These are phyloP conservation scores for Ceratocystis cacaofunesta DNA, from an alignment of 2,329 filamentous ascomycete species.

Conservation along the genomic window DNA sequence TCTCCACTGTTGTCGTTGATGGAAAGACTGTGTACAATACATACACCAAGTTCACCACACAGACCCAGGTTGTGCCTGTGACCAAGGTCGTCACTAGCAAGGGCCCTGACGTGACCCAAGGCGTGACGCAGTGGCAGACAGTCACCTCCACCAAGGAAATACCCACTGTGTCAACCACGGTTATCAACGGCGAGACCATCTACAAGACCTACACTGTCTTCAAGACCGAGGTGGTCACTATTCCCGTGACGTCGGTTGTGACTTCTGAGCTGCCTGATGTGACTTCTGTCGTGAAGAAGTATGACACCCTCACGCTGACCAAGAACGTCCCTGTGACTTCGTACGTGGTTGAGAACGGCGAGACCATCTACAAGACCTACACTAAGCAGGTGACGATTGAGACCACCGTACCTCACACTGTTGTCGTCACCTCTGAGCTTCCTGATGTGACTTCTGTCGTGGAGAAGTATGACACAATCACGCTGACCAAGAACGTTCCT, in stretches of 20 bases:
- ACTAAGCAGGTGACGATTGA: background rate
- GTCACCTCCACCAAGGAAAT: conserved; percentile 7
- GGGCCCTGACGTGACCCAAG: conserved; percentile 8
- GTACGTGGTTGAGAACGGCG: background rate
- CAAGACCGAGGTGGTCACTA: conserved; percentile 3
- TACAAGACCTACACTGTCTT: background rate
- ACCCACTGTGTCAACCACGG: conserved; percentile 1
- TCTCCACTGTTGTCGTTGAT: background rate
- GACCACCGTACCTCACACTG: background rate
- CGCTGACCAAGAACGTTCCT: background rate
- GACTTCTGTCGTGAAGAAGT: background rate
- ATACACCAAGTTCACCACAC: conserved; percentile 1
- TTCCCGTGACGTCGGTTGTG: background rate
- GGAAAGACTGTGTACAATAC: background rate
- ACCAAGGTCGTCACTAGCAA: conserved; percentile 5
- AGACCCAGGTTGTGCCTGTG: background rate
- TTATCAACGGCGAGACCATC: conserved; percentile 13
- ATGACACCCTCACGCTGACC: background rate
- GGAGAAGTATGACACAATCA: background rate
- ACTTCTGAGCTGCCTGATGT: conserved; percentile 5
- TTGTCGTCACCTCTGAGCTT: conserved; percentile 5
- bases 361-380: conserved; percentile 11
- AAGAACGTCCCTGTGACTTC: background rate
- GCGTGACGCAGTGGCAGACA: conserved; percentile 1
- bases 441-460: conserved; percentile 4